Percentiles rank a stretch among this genome's conserved stretches.
These are phyloP conservation scores for Sisymbrium irio DNA, from an alignment of 345 rosid genomes.

Conservation along the genomic window DNA sequence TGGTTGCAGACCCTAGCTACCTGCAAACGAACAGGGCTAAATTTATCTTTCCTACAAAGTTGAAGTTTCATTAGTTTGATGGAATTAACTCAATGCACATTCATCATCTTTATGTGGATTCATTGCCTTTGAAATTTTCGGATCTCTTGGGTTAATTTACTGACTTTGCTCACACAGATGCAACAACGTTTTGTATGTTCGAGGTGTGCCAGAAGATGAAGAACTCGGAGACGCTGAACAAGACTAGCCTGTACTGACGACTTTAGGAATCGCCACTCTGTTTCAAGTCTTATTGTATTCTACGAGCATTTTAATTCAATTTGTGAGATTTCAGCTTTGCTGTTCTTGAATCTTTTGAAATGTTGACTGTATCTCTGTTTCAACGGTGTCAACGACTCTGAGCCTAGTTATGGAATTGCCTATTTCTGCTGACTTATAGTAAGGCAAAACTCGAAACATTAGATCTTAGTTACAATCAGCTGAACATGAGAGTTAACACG, in stretches of 20 bases:
- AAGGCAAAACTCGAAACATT: too few species aligned
- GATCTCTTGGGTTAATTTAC: background rate
- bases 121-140: background rate
- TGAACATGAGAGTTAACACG: too few species aligned
- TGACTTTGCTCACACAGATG: slow-evolving; percentile 49
- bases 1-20: too few species aligned
- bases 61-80: background rate
- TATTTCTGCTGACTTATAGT: too few species aligned
- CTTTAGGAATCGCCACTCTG: background rate
- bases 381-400: too few species aligned
- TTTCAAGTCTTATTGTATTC: background rate
- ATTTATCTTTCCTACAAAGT: background rate
- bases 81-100: background rate
- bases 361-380: background rate
- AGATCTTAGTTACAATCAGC: too few species aligned
- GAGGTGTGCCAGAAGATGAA: slow-evolving; percentile 95
- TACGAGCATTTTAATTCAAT: background rate
- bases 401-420: too few species aligned
- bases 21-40: too few species aligned
- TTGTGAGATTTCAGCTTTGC: background rate
- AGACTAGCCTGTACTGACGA: slow-evolving; percentile 33
- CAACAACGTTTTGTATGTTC: slow-evolving; percentile 85
- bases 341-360: background rate
- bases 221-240: slow-evolving; percentile 79
- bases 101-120: background rate